Percentiles rank a stretch among this genome's conserved stretches.
Evolutionary conservation across 1,139 yeast genomes (phyloP).

Genomic region (Pichia sp.): DNA sequence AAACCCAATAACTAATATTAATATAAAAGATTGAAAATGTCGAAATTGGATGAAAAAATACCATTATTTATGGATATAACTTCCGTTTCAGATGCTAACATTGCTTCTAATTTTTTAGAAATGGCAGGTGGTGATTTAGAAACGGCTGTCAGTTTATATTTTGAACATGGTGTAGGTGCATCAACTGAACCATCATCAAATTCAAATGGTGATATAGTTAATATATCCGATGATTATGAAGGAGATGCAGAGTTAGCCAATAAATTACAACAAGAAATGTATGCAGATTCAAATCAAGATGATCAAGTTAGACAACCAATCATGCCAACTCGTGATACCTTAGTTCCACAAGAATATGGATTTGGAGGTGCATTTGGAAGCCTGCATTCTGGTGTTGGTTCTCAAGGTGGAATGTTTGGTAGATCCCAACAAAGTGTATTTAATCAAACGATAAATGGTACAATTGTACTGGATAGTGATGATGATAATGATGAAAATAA

Average conservation of each 20-base stretch:
- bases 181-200: constrained; percentile 4
- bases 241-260: constrained; percentile 60
- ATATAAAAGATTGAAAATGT: no score
- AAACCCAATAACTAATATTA: background rate
- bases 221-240: constrained; percentile 14
- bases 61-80: constrained; percentile 83
- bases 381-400: constrained; percentile 17
- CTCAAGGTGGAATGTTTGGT: constrained; percentile 35
- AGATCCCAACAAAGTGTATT: constrained; percentile 41
- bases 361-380: constrained; percentile 7
- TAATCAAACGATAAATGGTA: constrained; percentile 38
- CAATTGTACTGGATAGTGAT: constrained; percentile 21
- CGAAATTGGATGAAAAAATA: constrained; percentile 39
- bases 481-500: constrained; percentile 26
- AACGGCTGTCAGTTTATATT: constrained; percentile 75
- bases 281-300: constrained; percentile 33
- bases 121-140: constrained; percentile 77
- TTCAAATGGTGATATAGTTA: constrained; percentile 10
- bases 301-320: constrained; percentile 73
- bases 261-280: constrained; percentile 60
- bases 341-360: constrained; percentile 30
- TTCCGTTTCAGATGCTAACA: constrained; percentile 58
- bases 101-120: constrained; percentile 74
- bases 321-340: constrained; percentile 73
- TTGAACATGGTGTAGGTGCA: constrained; percentile 55